Conservation (phyloP, 139 green algal species). For the Chlamydomonas eustigma region DNA sequence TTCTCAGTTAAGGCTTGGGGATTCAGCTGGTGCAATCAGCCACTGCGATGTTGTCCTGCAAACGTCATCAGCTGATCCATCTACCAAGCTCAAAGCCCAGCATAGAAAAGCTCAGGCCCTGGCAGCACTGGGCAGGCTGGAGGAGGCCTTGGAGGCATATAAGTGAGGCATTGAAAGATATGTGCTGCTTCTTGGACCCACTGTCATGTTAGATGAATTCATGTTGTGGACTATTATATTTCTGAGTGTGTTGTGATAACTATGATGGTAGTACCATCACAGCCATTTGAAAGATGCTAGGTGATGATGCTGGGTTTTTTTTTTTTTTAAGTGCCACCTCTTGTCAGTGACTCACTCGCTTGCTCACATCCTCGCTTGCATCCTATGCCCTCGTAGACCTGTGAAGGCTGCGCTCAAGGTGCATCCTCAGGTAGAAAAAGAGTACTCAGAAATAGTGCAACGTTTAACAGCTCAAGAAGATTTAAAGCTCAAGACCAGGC, state of each 20-base stretch:
- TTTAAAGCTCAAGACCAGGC: neutral
- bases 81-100: constrained; percentile 18
- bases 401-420: constrained; percentile 3
- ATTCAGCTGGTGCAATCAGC: neutral
- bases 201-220: too few relatives aligned
- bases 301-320: too few relatives aligned
- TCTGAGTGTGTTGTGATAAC: too few relatives aligned
- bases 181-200: too few relatives aligned
- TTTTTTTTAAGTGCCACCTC: too few relatives aligned
- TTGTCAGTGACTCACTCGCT: too few relatives aligned
- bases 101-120: constrained; percentile 26
- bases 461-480: neutral
- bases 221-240: too few relatives aligned
- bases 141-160: constrained; percentile 22
- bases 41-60: constrained; percentile 8
- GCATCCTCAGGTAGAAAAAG: constrained; percentile 6
- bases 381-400: too few relatives aligned
- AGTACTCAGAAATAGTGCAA: constrained; percentile 10
- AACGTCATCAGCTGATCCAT: neutral
- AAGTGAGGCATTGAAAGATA: too few relatives aligned
- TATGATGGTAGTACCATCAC: too few relatives aligned
- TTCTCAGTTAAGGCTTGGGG: neutral
- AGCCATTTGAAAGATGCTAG: too few relatives aligned
- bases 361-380: too few relatives aligned
- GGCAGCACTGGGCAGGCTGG: constrained; percentile 15